phyloP scores from a whole-genome alignment of 2,329 filamentous ascomycete species.

The Diplocarpon rosae region DNA sequence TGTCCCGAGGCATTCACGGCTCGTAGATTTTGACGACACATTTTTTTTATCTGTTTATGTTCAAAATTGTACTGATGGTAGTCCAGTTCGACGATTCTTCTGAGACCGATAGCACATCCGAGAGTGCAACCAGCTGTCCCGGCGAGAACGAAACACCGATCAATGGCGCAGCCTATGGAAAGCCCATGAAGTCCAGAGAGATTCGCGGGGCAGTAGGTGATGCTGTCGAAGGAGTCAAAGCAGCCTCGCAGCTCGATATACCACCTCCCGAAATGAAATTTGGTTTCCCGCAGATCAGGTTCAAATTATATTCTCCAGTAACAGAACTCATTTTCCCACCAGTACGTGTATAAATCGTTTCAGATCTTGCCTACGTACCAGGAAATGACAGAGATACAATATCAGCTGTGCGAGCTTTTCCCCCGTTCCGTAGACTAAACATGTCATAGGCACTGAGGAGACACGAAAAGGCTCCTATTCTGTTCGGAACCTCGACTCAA shows the following conservation, averaged over 20 bases:
- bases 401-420: too few species aligned
- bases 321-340: conserved; percentile 92
- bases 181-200: conserved; percentile 16
- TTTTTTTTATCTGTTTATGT: too few species aligned
- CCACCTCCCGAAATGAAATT: conserved; percentile 6
- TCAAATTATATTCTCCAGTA: conserved; percentile 82
- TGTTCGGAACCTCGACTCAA: conserved; percentile 86
- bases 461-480: conserved; percentile 67
- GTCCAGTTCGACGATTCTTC: conserved; percentile 9
- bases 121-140: conserved; percentile 2
- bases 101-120: conserved; percentile 2
- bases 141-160: conserved; percentile 7
- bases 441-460: conserved; percentile 48
- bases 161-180: conserved; percentile 14
- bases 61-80: too few species aligned
- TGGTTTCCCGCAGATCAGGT: conserved; percentile 29
- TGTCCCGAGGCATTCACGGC: too few species aligned
- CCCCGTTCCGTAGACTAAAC: too few species aligned
- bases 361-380: too few species aligned
- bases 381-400: too few species aligned
- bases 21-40: too few species aligned
- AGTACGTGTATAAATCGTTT: too few species aligned
- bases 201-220: too few species aligned
- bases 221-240: conserved; percentile 11
- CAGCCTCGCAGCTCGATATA: conserved; percentile 9